Conservation (phyloP, 129 eudicot species). For the Flaveria linearis region DNA sequence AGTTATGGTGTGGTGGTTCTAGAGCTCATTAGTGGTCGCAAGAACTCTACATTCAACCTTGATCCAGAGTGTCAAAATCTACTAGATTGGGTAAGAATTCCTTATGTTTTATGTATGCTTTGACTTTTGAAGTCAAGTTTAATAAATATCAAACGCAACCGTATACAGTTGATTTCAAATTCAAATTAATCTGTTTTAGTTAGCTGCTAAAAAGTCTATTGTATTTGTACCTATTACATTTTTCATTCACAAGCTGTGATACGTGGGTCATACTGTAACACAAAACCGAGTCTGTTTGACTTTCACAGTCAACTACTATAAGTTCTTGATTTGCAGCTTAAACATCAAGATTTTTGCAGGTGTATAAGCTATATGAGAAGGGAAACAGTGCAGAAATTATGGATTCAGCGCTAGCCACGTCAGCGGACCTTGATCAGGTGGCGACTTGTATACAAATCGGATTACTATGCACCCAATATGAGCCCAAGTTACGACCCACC, state of each 20-base stretch:
- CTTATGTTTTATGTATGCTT: not conserved
- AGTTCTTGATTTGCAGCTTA: constrained; percentile 1
- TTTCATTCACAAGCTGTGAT: not conserved
- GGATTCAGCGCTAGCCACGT: constrained; percentile 61
- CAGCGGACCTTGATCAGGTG: constrained; percentile 61
- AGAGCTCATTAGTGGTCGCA: constrained; percentile 83
- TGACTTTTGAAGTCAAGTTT: constrained; percentile 17
- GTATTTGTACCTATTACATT: not conserved
- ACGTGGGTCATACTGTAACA: not conserved
- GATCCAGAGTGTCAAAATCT: constrained; percentile 57
- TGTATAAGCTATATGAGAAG: constrained; percentile 62
- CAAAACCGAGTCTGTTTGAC: not conserved
- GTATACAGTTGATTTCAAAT: not conserved
- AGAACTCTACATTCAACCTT: constrained; percentile 58
- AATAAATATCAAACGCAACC: not conserved
- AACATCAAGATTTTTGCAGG: constrained; percentile 42
- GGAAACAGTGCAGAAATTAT: constrained; percentile 54
- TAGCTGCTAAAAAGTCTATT: not conserved
- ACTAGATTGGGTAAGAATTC: constrained; percentile 74
- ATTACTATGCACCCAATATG: constrained; percentile 71
- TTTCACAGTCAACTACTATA: constrained; percentile 11
- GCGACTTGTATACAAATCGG: constrained; percentile 64
- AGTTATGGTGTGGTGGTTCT: constrained; percentile 80
- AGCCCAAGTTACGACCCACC: constrained; percentile 67
- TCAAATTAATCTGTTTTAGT: not conserved